Evolutionary conservation across 352 stramenopile species (phyloP).

Genomic region (Phytophthora crassamura): DNA sequence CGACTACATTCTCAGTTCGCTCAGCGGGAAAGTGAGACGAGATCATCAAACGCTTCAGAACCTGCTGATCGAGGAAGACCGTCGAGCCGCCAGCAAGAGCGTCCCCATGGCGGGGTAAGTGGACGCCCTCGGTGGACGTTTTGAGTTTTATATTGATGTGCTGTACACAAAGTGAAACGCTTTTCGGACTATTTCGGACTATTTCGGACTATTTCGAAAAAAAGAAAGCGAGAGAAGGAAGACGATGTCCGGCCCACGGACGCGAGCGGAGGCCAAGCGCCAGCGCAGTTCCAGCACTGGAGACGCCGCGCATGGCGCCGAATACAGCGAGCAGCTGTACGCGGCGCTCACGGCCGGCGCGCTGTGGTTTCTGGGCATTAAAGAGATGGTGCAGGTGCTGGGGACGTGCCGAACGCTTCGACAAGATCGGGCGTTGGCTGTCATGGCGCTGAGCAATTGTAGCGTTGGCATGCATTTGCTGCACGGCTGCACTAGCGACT

Average conservation of each 20-base stretch:
- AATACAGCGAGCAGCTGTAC: conserved; percentile 33
- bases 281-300: conserved; percentile 13
- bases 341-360: conserved; percentile 28
- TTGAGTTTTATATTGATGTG: too few relatives aligned
- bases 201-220: too few relatives aligned
- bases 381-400: conserved; percentile 35
- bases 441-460: conserved; percentile 38
- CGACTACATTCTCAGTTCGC: conserved; percentile 39
- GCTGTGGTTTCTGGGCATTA: conserved; percentile 37
- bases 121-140: not conserved
- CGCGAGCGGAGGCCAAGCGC: conserved; percentile 33
- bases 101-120: conserved; percentile 26
- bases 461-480: conserved; percentile 38
- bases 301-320: not conserved
- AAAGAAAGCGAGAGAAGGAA: not conserved
- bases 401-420: conserved; percentile 40
- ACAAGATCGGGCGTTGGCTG: conserved; percentile 23
- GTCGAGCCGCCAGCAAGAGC: conserved; percentile 25
- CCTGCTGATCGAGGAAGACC: conserved; percentile 38
- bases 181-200: too few relatives aligned
- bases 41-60: conserved; percentile 43
- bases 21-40: conserved; percentile 36
- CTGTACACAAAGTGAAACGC: conserved; percentile 6
- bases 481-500: conserved; percentile 37
- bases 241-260: conserved; percentile 17